Percentiles rank a stretch among this genome's conserved stretches.
Evolutionary conservation across 1,284 basidiomycete species (phyloP).

Genomic region (Agaricales sp.): DNA sequence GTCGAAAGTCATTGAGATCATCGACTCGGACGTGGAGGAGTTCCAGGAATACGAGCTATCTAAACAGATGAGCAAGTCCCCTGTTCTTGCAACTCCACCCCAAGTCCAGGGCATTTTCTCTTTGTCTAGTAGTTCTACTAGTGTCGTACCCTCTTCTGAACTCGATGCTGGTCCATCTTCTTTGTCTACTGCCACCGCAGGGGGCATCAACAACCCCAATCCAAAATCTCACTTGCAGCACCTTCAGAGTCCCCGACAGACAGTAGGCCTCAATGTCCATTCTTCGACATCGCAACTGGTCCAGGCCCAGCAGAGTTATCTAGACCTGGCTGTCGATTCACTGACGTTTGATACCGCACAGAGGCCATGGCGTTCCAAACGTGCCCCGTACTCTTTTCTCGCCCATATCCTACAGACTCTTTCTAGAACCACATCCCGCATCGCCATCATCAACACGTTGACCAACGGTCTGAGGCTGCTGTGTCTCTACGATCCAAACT

Average conservation of each 20-base stretch:
- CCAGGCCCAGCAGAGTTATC: not conserved
- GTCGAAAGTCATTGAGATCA: not conserved
- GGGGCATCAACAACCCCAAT: too few relatives aligned
- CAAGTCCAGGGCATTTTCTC: too few relatives aligned
- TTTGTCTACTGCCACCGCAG: too few relatives aligned
- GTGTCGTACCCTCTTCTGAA: too few relatives aligned
- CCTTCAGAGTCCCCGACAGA: too few relatives aligned
- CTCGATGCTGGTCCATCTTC: not conserved
- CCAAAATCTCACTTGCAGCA: too few relatives aligned
- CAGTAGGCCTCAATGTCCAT: not conserved
- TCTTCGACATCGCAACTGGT: not conserved
- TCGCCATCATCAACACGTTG: slow-evolving; percentile 68
- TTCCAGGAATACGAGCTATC: not conserved
- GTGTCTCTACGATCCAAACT: slow-evolving; percentile 54
- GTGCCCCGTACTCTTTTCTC: slow-evolving; percentile 69
- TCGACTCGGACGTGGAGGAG: not conserved
- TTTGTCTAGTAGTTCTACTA: too few relatives aligned
- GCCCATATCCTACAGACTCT: slow-evolving; percentile 67
- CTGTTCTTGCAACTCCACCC: too few relatives aligned
- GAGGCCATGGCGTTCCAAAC: slow-evolving; percentile 30
- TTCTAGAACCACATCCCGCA: slow-evolving; percentile 74
- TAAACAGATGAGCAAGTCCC: too few relatives aligned
- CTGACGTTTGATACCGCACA: slow-evolving; percentile 25
- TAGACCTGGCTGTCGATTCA: slow-evolving; percentile 34
- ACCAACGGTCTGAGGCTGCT: slow-evolving; percentile 76